Percentiles rank a stretch among this genome's conserved stretches.
phyloP scores from a whole-genome alignment of 169 alveolate species.

The Cryptosporidium meleagridis region DNA sequence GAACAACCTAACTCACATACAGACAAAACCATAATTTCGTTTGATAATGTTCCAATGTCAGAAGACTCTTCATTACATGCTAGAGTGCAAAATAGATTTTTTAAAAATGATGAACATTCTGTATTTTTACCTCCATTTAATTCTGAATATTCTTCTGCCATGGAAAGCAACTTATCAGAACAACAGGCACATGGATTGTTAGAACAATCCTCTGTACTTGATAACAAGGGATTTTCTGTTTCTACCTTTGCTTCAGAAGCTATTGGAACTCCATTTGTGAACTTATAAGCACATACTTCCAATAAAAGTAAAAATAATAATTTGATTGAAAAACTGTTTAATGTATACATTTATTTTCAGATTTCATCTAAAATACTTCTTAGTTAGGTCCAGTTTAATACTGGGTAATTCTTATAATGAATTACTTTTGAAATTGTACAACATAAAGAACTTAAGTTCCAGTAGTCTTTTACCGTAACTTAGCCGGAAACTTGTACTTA shows the following conservation, averaged over 20 bases:
- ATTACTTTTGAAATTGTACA: background rate
- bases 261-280: constrained; percentile 40
- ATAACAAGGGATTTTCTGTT: background rate
- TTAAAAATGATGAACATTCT: constrained; percentile 31
- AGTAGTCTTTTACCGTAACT: background rate
- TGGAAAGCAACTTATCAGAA: constrained; percentile 31
- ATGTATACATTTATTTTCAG: constrained; percentile 26
- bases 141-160: constrained; percentile 49
- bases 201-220: constrained; percentile 60
- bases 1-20: constrained; percentile 61
- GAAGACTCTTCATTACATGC: constrained; percentile 74
- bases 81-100: constrained; percentile 61
- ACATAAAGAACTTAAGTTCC: background rate
- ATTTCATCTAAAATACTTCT: constrained; percentile 11
- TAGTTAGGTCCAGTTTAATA: background rate
- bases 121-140: background rate
- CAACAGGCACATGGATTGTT: constrained; percentile 65
- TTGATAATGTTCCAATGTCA: constrained; percentile 45
- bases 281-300: background rate
- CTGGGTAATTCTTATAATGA: constrained; percentile 12
- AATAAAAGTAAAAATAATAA: background rate
- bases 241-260: constrained; percentile 45
- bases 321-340: constrained; percentile 30
- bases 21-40: constrained; percentile 38
- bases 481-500: background rate